Evolutionary conservation across 2,329 filamentous ascomycete species (phyloP).

Genomic region (Ophiostoma perfectum): DNA sequence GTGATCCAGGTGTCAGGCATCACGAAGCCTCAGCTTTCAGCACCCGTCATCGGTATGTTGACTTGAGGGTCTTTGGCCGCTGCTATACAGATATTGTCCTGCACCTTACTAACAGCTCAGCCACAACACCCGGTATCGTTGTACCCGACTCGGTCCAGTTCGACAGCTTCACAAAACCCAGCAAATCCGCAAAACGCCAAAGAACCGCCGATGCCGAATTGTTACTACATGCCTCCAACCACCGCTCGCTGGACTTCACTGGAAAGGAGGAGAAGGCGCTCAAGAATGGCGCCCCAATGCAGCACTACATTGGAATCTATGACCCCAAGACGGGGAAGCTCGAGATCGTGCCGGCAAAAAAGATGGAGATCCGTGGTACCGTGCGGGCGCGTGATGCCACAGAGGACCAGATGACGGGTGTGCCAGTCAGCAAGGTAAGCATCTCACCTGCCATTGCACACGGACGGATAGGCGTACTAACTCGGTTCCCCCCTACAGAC

Average conservation of each 20-base stretch:
- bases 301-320: conserved; percentile 61
- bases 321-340: conserved; percentile 56
- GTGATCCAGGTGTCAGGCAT: conserved; percentile 44
- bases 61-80: not conserved
- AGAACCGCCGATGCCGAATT: conserved; percentile 41
- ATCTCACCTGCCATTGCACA: not conserved
- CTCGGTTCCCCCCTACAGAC: conserved; percentile 37
- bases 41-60: conserved; percentile 39
- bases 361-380: conserved; percentile 55
- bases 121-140: conserved; percentile 40
- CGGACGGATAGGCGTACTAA: not conserved
- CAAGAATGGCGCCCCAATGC: conserved; percentile 43
- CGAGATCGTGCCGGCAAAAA: conserved; percentile 58
- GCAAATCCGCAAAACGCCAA: conserved; percentile 29
- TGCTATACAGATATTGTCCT: not conserved
- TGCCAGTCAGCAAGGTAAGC: conserved; percentile 36
- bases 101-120: conserved; percentile 28
- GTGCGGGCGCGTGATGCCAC: conserved; percentile 52
- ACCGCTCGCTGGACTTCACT: conserved; percentile 56
- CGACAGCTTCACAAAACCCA: conserved; percentile 44
- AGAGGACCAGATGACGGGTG: conserved; percentile 41
- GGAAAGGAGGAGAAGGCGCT: conserved; percentile 47
- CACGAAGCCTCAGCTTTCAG: conserved; percentile 42
- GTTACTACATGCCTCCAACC: conserved; percentile 52
- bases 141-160: conserved; percentile 40